Base-by-base conservation (phyloP, 2,329 filamentous ascomycete species). In the Ascochyta pisi region DNA sequence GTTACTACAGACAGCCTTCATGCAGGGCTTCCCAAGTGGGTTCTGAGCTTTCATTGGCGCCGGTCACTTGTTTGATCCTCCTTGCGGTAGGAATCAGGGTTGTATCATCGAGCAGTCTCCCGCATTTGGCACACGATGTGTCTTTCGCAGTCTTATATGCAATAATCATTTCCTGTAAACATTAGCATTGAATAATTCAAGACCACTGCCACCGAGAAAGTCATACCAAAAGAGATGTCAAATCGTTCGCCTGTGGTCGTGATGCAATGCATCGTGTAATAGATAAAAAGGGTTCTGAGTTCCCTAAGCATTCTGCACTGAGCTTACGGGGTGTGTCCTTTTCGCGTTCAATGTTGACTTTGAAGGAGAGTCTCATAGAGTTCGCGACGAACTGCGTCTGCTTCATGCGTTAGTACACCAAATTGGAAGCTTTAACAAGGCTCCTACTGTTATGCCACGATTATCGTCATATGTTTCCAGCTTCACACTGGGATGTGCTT, bases 11-110 rank as follows among this genome's bases (percentile, higher is more conserved):
- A 41, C 74, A 76, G 19, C 62, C 57, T 58, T 76, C 74, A 31
- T 77, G 74, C n/a, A 74, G 65, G 31, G 74, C 65, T 55, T 75
- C 66, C 74, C 74, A 77, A 1, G 67, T 56, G 2, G 51, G 65
- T 40, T 69, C 54, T 2, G 39, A 12, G 13, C 41, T 56, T 12
- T 64, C 70, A 38, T 67, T 62, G 23, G 53, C 49, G 24, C 46
- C 56, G 15, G 44, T 50, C 9, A 62, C 42, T 35, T 67, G 61
- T 52, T 61, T 71, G 37, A 66, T 69, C 50, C 74, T 67, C 58
- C 75, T 68, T 9, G 73, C 75, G 0, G 68, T 64, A 2, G 75
- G 68, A 9, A 51, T 65, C 16, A 71, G 34, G 9, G 59, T 61
- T 6, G 62, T 42, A 8, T 51, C 44, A 45, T 77, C 74, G 9